A percentile compares a stretch with the other conserved stretches of the same genome.
Evolutionary conservation across 768 basidiomycete species (phyloP).

Genomic region (Omphalotus guepiniiformis): DNA sequence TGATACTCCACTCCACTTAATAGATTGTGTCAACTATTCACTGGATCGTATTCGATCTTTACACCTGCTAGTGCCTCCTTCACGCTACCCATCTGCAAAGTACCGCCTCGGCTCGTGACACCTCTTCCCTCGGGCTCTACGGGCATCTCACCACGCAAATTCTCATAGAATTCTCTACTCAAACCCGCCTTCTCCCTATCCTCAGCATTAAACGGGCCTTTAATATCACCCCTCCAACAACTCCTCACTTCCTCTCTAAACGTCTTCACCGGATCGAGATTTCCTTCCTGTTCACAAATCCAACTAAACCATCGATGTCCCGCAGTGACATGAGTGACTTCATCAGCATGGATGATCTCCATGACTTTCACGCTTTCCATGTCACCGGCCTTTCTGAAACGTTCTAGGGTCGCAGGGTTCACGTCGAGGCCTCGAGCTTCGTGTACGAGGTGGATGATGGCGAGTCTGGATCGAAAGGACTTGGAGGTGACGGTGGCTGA

Average conservation of each 20-base stretch:
- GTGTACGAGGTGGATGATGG: constrained; percentile 83
- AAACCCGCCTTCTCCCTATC: constrained; percentile 74
- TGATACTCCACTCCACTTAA: too few relatives aligned
- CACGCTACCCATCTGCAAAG: not conserved
- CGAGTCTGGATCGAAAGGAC: constrained; percentile 67
- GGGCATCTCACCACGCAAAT: constrained; percentile 57
- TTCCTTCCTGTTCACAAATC: constrained; percentile 50
- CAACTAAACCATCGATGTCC: constrained; percentile 85
- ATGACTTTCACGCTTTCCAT: constrained; percentile 60
- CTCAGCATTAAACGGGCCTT: constrained; percentile 78
- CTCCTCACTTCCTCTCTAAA: constrained; percentile 68
- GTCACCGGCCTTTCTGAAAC: constrained; percentile 65
- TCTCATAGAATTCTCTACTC: constrained; percentile 67
- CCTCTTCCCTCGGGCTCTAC: not conserved
- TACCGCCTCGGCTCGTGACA: not conserved
- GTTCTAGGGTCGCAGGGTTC: constrained; percentile 75
- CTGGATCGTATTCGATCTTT: not conserved
- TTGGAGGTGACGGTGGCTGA: constrained; percentile 63
- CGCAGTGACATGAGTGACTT: constrained; percentile 77
- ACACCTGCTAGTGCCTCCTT: not conserved
- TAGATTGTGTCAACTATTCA: not conserved
- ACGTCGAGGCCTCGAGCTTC: constrained; percentile 83
- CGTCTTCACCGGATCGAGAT: constrained; percentile 52
- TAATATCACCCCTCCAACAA: constrained; percentile 70
- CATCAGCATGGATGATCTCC: constrained; percentile 76